phyloP scores from a whole-genome alignment of 768 basidiomycete genomes.

The Collybia mongolica region DNA sequence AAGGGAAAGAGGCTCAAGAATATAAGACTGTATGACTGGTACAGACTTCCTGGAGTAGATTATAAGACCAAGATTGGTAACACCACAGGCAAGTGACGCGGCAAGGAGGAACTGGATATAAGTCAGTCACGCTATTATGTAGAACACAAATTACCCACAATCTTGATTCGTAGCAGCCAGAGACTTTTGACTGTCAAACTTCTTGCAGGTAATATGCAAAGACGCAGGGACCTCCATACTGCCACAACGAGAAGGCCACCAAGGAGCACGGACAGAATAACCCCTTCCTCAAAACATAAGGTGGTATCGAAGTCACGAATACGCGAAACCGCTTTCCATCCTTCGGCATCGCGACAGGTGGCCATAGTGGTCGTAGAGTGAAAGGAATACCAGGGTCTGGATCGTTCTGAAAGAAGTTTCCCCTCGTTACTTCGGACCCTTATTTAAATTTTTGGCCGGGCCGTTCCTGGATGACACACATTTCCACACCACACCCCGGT shows the following conservation, averaged over 20 bases:
- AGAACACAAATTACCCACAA: conserved; percentile 45
- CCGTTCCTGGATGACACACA: not conserved
- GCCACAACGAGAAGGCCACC: conserved; percentile 41
- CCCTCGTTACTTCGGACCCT: no score
- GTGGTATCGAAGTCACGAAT: conserved; percentile 73
- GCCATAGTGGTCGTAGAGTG: conserved; percentile 27
- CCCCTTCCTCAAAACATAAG: conserved; percentile 77
- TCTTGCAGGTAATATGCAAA: conserved; percentile 21
- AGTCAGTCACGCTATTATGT: not conserved
- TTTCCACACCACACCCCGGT: no score
- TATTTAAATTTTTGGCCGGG: not conserved
- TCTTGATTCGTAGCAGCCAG: conserved; percentile 56
- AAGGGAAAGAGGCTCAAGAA: conserved; percentile 58
- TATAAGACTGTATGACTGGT: conserved; percentile 48
- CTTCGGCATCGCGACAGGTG: conserved; percentile 55
- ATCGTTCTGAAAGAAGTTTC: no score
- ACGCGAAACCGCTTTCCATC: conserved; percentile 62
- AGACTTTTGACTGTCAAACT: conserved; percentile 45
- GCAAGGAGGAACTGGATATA: conserved; percentile 42
- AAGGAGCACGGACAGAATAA: conserved; percentile 56
- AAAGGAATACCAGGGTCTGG: not conserved
- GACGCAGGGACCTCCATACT: conserved; percentile 32
- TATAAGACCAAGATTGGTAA: conserved; percentile 40
- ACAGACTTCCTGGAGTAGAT: conserved; percentile 30
- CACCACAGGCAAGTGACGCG: conserved; percentile 46